phyloP scores from a whole-genome alignment of 306 rosid genomes.

The Clitoria ternatea region DNA sequence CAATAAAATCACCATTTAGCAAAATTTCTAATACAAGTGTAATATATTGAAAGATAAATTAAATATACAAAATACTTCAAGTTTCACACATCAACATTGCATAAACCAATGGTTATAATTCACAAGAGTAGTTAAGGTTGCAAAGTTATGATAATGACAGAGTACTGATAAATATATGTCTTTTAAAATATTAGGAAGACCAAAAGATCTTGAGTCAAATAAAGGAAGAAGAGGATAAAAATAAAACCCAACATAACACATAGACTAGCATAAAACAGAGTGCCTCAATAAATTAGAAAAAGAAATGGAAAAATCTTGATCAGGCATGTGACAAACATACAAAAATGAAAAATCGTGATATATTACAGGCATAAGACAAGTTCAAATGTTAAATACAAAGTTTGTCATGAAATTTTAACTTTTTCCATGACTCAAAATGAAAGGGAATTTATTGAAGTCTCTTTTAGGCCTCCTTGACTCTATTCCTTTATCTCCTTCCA shows the following conservation, averaged over 20 bases:
- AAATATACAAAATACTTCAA: background rate
- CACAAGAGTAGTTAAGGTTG: background rate
- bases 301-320: background rate
- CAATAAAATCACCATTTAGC: constrained; percentile 10
- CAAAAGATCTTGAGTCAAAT: background rate
- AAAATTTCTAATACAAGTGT: background rate
- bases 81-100: background rate
- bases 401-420: background rate
- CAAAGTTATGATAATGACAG: background rate
- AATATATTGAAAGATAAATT: background rate
- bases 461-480: background rate
- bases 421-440: background rate
- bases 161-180: background rate
- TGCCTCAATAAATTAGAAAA: background rate
- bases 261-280: background rate
- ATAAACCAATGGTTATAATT: background rate
- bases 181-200: background rate
- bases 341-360: background rate
- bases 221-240: background rate
- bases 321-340: background rate
- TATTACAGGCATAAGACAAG: background rate
- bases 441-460: background rate
- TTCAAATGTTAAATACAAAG: background rate
- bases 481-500: background rate
- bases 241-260: background rate